Evolutionary conservation across 768 basidiomycete species (phyloP).

Genomic region (Dendrothele bispora): DNA sequence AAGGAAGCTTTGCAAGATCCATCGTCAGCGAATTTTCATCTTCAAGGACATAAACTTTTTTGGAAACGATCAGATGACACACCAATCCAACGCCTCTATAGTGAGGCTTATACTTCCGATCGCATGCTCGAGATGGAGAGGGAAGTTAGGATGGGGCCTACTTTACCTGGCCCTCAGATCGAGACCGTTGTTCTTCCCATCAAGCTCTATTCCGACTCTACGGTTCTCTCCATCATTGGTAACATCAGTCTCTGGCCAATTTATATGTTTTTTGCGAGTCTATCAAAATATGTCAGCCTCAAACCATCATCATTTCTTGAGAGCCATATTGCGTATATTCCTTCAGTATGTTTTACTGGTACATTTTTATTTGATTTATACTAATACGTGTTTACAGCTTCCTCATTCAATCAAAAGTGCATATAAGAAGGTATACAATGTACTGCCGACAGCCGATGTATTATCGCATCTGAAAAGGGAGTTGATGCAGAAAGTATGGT

Average conservation of each 20-base stretch:
- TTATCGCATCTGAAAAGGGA: constrained; percentile 33
- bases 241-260: constrained; percentile 40
- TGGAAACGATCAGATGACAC: constrained; percentile 16
- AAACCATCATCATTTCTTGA: constrained; percentile 24
- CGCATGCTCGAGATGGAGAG: no score
- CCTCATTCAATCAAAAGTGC: constrained; percentile 22
- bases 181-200: constrained; percentile 22
- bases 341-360: no score
- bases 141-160: constrained; percentile 20
- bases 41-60: constrained; percentile 20
- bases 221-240: constrained; percentile 35
- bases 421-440: constrained; percentile 11
- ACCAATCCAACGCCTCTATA: constrained; percentile 16
- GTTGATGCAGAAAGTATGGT: constrained; percentile 33
- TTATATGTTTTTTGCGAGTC: no score
- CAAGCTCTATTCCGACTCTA: constrained; percentile 32
- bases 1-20: no score
- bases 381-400: constrained; percentile 18
- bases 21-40: no score
- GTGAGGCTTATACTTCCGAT: no score
- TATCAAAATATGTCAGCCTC: constrained; percentile 37
- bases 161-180: constrained; percentile 10
- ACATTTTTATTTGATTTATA: not conserved
- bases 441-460: constrained; percentile 8
- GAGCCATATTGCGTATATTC: constrained; percentile 41